Evolutionary conservation across 768 basidiomycete species (phyloP).

Genomic region (Suillus decipiens): DNA sequence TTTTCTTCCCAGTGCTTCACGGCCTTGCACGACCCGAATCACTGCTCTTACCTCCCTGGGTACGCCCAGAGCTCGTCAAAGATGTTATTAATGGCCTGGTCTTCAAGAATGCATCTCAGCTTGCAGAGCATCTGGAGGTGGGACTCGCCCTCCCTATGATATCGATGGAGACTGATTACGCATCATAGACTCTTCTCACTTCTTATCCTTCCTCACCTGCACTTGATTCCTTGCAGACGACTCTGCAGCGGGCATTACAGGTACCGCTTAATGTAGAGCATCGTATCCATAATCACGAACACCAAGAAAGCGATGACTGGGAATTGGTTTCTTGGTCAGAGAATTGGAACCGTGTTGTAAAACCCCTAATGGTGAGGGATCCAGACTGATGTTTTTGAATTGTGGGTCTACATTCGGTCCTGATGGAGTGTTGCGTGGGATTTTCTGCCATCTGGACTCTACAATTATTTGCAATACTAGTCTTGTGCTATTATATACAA

Average conservation of each 20-base stretch:
- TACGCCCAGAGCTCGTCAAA: conserved; percentile 77
- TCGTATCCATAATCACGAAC: conserved; percentile 22
- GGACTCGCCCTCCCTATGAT: conserved; percentile 4
- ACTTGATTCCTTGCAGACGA: conserved; percentile 54
- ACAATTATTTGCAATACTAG: background rate
- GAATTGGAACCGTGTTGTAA: conserved; percentile 76
- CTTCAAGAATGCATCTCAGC: conserved; percentile 65
- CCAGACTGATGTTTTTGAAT: conserved; percentile 24
- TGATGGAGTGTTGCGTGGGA: no score
- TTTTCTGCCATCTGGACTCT: background rate
- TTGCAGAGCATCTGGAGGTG: conserved; percentile 71
- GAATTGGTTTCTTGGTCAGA: conserved; percentile 82
- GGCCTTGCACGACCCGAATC: conserved; percentile 63
- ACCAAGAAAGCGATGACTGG: conserved; percentile 36
- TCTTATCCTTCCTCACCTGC: conserved; percentile 59
- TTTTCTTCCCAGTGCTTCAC: conserved; percentile 55
- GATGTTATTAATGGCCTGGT: conserved; percentile 82
- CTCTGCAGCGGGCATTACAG: conserved; percentile 40
- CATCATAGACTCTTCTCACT: conserved; percentile 51
- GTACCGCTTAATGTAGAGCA: conserved; percentile 25
- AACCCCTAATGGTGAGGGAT: conserved; percentile 51
- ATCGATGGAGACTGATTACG: conserved; percentile 7
- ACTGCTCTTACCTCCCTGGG: conserved; percentile 38
- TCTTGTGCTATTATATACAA: background rate
- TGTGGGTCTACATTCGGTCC: background rate